phyloP scores from a whole-genome alignment of 768 basidiomycete species.

The Trametes meyenii region DNA sequence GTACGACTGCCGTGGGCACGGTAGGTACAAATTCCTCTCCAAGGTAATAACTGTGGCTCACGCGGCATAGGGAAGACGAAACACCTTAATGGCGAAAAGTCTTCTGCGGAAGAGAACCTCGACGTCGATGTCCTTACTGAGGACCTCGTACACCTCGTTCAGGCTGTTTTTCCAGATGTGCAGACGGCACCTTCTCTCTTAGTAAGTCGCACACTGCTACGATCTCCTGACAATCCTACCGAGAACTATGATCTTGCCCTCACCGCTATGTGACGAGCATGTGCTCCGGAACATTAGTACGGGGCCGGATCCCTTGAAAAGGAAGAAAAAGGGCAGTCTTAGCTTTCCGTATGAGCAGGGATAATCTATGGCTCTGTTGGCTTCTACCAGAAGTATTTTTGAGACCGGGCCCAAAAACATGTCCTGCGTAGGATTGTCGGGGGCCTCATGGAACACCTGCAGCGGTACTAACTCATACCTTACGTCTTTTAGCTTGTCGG shows the following conservation, averaged over 20 bases:
- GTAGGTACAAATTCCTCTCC: conserved; percentile 44
- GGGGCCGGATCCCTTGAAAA: no score
- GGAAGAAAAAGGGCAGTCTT: no score
- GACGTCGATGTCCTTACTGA: conserved; percentile 70
- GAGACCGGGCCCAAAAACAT: no score
- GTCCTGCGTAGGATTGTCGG: no score
- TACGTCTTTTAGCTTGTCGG: conserved; percentile 51
- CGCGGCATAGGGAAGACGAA: conserved; percentile 63
- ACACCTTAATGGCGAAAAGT: conserved; percentile 39
- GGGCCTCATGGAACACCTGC: background rate
- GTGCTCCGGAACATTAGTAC: no score
- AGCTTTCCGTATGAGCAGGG: no score
- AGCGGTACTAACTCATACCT: background rate
- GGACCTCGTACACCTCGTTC: conserved; percentile 75
- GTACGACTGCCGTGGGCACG: conserved; percentile 86
- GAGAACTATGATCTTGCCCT: no score
- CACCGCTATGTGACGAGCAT: no score
- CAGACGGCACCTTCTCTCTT: conserved; percentile 68
- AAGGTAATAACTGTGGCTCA: background rate
- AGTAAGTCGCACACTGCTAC: conserved; percentile 46
- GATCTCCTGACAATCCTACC: background rate
- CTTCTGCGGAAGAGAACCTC: conserved; percentile 51
- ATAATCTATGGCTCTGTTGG: no score
- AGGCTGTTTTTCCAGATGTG: conserved; percentile 69
- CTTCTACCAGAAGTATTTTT: no score